phyloP scores from a whole-genome alignment of 768 basidiomycete genomes.

The Vararia minispora region DNA sequence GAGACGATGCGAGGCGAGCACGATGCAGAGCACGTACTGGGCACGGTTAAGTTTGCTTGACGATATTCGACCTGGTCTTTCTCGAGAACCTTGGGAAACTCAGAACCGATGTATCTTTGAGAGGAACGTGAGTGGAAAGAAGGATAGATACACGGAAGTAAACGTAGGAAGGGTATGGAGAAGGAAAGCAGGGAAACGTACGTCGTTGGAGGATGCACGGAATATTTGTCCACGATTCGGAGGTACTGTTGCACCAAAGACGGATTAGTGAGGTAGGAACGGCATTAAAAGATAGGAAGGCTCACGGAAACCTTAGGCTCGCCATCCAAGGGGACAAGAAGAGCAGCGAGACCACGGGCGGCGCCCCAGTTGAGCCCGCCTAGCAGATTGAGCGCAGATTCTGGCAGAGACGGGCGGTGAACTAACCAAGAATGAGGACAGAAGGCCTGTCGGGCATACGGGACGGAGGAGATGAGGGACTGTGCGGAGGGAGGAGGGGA shows the following conservation, averaged over 20 bases:
- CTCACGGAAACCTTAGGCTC: conserved; percentile 65
- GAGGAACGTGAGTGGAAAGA: conserved; percentile 13
- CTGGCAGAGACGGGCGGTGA: conserved; percentile 5
- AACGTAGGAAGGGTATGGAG: conserved; percentile 66
- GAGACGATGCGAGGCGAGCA: background rate
- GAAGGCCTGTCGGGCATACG: conserved; percentile 41
- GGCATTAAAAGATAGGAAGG: conserved; percentile 11
- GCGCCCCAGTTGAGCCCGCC: conserved; percentile 79
- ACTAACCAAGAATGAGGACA: conserved; percentile 69
- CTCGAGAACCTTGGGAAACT: conserved; percentile 60
- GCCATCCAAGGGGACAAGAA: conserved; percentile 57
- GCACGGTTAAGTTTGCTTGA: conserved; percentile 70
- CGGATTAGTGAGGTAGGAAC: too few species aligned
- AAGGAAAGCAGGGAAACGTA: conserved; percentile 25
- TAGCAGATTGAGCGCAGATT: conserved; percentile 19
- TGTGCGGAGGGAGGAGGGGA: conserved; percentile 11
- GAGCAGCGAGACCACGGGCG: conserved; percentile 57
- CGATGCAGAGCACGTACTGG: conserved; percentile 33
- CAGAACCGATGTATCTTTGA: conserved; percentile 62
- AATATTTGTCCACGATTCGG: conserved; percentile 66
- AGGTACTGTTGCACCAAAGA: conserved; percentile 41
- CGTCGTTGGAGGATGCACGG: conserved; percentile 66
- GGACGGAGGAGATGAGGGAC: conserved; percentile 5
- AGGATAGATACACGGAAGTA: conserved; percentile 18
- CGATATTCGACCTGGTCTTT: conserved; percentile 67